Evolutionary conservation across 1,284 basidiomycete genomes (phyloP), one percentile per base, ranked within the genome.

Genomic region (Hemileia vastatrix): DNA sequence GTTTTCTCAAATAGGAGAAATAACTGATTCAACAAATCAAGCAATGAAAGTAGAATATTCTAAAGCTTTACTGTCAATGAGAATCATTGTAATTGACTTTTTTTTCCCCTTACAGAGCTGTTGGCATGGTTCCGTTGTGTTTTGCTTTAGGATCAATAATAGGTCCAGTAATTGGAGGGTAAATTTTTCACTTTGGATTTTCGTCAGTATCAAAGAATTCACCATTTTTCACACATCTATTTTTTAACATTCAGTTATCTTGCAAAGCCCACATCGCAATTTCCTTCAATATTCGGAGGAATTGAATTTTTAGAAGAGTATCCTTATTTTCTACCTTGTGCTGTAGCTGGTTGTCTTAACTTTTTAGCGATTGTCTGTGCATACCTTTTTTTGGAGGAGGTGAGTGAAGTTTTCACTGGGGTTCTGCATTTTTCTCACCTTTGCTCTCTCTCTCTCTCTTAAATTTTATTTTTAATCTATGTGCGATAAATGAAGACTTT

Each of bases 251-350:
- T n/a, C 15, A 54, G 60, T 27, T 63, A 63, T 50, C 47, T 63
- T 6, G 60, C 60, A 8, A 18, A 63, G 31, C 60, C 60, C 15
- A 47, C 53, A 6, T 31, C 36, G n/a, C 53, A 63, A 24, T 63
- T 55, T 36, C 60, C 60, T 4, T 32, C 27, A 31, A 11, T 43
- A 15, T 63, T 63, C 51, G 53, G 54, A 21, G 27, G 51, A 1
- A 44, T 55, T n/a, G 11, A 27, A 13, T 55, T 63, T 27, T 49
- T 63, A 31, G 36, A 48, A 32, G 13, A 21, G 18, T 49, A 55
- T 63, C 60, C 60, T n/a, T 63, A 63, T 27, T 63, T 63, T 48
- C 51, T 63, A 24, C 60, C 60, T 4, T 63, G 60, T 15, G 55
- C 51, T 21, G 40, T 55, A 31, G 60, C 60, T 21, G 60, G 60